Evolutionary conservation across 2,329 filamentous ascomycete species (phyloP).

Genomic region (Tolypocladium endophyticum): DNA sequence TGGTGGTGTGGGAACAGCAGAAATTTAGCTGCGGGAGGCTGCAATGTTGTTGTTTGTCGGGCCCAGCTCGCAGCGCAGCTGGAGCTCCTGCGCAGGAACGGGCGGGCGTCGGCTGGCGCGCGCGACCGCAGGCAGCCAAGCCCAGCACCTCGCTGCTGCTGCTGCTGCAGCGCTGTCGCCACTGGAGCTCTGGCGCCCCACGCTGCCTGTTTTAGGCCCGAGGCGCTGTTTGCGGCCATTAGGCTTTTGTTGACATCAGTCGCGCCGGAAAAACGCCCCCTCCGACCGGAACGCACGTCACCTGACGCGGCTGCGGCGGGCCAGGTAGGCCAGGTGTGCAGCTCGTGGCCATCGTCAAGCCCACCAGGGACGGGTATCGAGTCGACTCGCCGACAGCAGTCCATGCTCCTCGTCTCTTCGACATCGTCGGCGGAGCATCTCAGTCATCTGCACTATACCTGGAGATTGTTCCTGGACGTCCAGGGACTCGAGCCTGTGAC

Average conservation of each 20-base stretch:
- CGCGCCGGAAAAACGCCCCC: background rate
- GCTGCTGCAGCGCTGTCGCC: background rate
- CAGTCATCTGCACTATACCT: background rate
- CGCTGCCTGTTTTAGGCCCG: background rate
- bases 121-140: background rate
- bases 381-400: background rate
- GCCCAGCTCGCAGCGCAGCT: background rate
- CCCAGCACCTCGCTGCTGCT: background rate
- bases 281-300: background rate
- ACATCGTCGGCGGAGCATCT: background rate
- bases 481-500: background rate
- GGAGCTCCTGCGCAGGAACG: background rate
- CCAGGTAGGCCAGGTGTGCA: background rate
- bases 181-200: background rate
- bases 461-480: background rate
- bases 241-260: background rate
- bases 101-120: background rate
- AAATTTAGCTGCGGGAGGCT: constrained; percentile 9
- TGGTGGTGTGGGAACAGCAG: constrained; percentile 7
- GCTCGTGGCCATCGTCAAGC: background rate
- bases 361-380: background rate
- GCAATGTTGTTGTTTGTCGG: constrained; percentile 7
- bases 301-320: background rate
- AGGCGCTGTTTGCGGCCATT: background rate
- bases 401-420: background rate